Base-by-base conservation (phyloP, 305 asterid genomes). In the Stenogyne calaminthoides region DNA sequence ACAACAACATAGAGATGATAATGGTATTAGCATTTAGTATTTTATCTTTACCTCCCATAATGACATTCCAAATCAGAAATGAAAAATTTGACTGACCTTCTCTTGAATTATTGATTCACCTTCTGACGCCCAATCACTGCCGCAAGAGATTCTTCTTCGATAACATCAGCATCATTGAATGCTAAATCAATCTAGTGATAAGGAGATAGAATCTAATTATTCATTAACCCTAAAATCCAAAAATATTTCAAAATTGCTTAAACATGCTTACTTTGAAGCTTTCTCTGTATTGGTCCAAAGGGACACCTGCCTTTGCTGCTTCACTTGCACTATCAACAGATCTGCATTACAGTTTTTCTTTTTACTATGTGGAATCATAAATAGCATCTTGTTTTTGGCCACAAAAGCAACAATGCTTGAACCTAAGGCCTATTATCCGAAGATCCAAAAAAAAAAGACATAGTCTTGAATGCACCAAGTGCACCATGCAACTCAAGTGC, bases 301-400 rank as follows among this genome's bases (percentile, higher is more conserved):
- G 95, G 57, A 90, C 86, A 52, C 97, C 97, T 67, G 91, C 95
- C 84, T 85, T 90, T 58, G 92, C 90, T 70, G 97, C 97, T 85
- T 87, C 97, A 81, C 86, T 90, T 61, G 97, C 97, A 80, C 93
- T 88, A 63, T 85, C 83, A 70, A 85, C 88, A 79, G 90, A 85
- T 83, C 95, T 90, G 88, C 89, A 83, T 74, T 77, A 84, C 67
- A 78, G 59, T 59, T 71, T 78, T 76, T 76, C 78, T 54, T 9
- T 15, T 8, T 36, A 70, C 73, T 27, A 74, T 47, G 9, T 36
- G 39, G 67, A 51, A 61, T 22, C 47, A 34, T 44, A 20, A 40
- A 57, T 18, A 20, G 7, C 70, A 61, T 61, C 70, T 69, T 8
- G 32, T 46, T 39, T 63, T 44, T 2, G 37, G 40, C 36, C 47